Evolutionary conservation across 2,329 filamentous ascomycete genomes (phyloP), one percentile per base, ranked within the genome.

Genomic region (Waltergamsia citrina): DNA sequence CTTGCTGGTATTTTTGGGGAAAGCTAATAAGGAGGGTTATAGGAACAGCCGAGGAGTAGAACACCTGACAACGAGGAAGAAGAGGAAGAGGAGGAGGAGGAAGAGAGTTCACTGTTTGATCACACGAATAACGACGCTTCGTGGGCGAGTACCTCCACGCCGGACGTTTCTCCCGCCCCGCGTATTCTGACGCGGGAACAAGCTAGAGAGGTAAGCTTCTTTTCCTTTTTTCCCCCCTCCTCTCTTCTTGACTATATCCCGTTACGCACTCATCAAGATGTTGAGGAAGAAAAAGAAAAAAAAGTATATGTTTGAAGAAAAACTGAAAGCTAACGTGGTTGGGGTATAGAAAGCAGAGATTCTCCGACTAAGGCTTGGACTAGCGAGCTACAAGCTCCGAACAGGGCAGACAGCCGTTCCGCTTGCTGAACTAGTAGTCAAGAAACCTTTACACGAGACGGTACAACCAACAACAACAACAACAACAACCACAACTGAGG

Each of bases 331-430:
- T 11, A 34, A 16, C 11, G 23, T 26, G 34, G 17, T 21, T 35
- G 32, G n/a, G 9, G 22, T 20, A 14, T 32, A 82, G 69, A 71
- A 73, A 56, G 78, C 77, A 15, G 72, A 81, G 48, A 71, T 76
- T 32, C 63, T 87, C 29, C 71, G 71, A 33, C 67, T 85, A 8
- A 71, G 81, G n/a, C 71, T 88, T 12, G 67, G 72, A 19, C 69
- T 86, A 15, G 83, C 81, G 11, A 72, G 71, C 48, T 87, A 86
- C 64, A 87, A 87, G 57, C 65, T 88, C 43, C 71, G 69, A 37
- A 87, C 82, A 3, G 77, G 81, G 39, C 83, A 88, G 55, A 70
- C 76, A 35, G 61, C 71, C 37, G 66, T 83, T 19, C 78, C 81
- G 2, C 67, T 85, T 40, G 65, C 76, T 36, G 58, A 72, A 29